A percentile compares a stretch with the other conserved stretches of the same genome.
These are phyloP conservation scores for Flueggea neowawraea DNA, from an alignment of 441 rosid species.

Conservation along the genomic window DNA sequence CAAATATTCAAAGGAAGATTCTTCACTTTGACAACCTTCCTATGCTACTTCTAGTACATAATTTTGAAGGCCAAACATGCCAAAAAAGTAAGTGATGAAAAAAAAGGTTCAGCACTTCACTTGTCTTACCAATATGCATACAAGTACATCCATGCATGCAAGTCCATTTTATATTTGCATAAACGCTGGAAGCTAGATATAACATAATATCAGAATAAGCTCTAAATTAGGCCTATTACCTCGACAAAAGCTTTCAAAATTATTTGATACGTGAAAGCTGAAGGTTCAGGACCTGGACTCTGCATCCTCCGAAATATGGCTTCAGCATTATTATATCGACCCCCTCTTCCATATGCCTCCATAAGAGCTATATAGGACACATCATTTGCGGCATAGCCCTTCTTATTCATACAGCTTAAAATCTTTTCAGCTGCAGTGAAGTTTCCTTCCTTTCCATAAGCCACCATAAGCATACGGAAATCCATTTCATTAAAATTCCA, in stretches of 20 bases:
- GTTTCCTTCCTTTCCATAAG: constrained; percentile 88
- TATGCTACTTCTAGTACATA: too few species aligned
- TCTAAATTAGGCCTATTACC: constrained; percentile 29
- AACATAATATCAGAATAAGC: background rate
- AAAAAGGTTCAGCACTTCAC: too few species aligned
- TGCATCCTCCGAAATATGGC: constrained; percentile 94
- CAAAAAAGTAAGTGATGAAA: too few species aligned
- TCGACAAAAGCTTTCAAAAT: constrained; percentile 84
- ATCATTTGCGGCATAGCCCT: constrained; percentile 68
- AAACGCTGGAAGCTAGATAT: background rate
- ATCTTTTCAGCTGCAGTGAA: constrained; percentile 84
- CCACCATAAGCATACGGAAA: constrained; percentile 81
- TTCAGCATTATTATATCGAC: constrained; percentile 80
- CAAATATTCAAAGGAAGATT: too few species aligned
- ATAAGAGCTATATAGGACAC: constrained; percentile 85
- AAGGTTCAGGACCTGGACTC: constrained; percentile 90
- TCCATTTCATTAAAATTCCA: constrained; percentile 95
- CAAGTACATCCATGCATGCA: too few species aligned
- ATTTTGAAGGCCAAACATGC: too few species aligned
- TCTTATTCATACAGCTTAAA: constrained; percentile 61
- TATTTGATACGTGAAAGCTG: constrained; percentile 89
- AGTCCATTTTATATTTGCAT: background rate
- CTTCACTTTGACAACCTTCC: too few species aligned
- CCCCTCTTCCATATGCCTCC: constrained; percentile 97
- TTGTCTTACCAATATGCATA: too few species aligned